A percentile compares a stretch with the other conserved stretches of the same genome.
Conservation (phyloP, 768 basidiomycete species). For the Suillus luteus region DNA sequence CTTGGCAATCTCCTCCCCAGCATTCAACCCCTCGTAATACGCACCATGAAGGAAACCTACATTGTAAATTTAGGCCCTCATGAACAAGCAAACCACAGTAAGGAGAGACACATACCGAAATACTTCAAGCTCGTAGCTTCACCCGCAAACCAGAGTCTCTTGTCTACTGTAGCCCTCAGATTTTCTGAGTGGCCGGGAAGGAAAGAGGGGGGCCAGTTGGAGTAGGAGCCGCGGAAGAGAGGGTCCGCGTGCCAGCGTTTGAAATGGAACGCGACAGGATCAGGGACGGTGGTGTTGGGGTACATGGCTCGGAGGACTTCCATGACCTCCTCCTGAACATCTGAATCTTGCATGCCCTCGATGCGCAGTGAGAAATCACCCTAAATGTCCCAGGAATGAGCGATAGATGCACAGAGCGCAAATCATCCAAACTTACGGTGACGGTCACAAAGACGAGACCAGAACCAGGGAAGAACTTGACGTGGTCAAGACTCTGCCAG, state of each 20-base stretch:
- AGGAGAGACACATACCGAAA: conserved; percentile 49
- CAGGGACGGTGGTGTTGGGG: conserved; percentile 53
- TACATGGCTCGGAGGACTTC: conserved; percentile 59
- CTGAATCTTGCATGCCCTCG: conserved; percentile 48
- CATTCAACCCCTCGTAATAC: conserved; percentile 52
- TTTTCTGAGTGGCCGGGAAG: conserved; percentile 53
- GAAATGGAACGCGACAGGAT: conserved; percentile 57
- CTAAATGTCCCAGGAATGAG: conserved; percentile 30
- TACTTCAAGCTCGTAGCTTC: conserved; percentile 60
- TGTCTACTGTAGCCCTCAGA: conserved; percentile 52
- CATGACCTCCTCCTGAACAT: conserved; percentile 57
- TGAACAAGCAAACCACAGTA: conserved; percentile 2
- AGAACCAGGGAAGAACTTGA: conserved; percentile 60
- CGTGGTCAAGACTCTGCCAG: conserved; percentile 66
- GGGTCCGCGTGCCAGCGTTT: conserved; percentile 56
- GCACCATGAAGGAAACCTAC: conserved; percentile 61
- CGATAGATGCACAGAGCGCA: background rate
- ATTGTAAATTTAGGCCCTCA: background rate
- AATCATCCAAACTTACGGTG: conserved; percentile 20
- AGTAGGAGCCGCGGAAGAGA: conserved; percentile 50
- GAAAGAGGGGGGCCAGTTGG: conserved; percentile 71
- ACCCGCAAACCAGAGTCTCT: conserved; percentile 61
- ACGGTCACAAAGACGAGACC: conserved; percentile 42
- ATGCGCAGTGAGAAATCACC: conserved; percentile 63
- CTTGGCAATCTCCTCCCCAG: conserved; percentile 40